Percentiles rank a stretch among this genome's conserved stretches.
These are phyloP conservation scores for Dothistroma septosporum DNA, from an alignment of 2,329 filamentous ascomycete genomes.

Conservation along the genomic window DNA sequence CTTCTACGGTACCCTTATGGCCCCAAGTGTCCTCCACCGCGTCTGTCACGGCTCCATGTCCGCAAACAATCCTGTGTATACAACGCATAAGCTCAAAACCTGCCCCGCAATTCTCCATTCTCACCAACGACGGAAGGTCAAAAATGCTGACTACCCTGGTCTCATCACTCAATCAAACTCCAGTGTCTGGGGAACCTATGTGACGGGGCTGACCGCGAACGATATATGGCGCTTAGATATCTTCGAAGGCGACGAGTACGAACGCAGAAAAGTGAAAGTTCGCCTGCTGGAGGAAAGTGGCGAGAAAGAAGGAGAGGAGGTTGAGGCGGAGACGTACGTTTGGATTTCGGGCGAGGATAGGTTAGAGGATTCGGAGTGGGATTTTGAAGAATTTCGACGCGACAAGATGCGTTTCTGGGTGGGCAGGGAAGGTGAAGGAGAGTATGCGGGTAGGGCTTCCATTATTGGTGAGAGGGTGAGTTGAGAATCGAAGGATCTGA, in stretches of 20 bases:
- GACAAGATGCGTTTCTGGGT: constrained; percentile 67
- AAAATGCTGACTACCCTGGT: constrained; percentile 71
- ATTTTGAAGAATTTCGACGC: constrained; percentile 74
- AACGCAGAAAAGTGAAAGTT: constrained; percentile 46
- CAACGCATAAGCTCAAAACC: constrained; percentile 54
- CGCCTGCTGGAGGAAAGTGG: constrained; percentile 20
- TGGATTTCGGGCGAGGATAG: constrained; percentile 43
- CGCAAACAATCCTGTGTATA: constrained; percentile 49
- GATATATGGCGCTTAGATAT: constrained; percentile 72
- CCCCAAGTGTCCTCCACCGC: constrained; percentile 77
- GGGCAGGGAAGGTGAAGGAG: constrained; percentile 45
- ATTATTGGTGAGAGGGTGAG: constrained; percentile 25
- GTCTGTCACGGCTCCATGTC: constrained; percentile 66
- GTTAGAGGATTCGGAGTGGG: constrained; percentile 77
- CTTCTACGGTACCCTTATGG: constrained; percentile 73
- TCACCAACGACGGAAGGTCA: constrained; percentile 68
- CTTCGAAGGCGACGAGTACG: constrained; percentile 78
- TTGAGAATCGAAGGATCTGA: background rate
- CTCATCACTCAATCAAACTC: constrained; percentile 52
- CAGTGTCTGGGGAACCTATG: constrained; percentile 69
- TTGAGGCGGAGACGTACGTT: constrained; percentile 50
- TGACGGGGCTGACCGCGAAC: constrained; percentile 70
- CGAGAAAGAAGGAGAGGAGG: constrained; percentile 38
- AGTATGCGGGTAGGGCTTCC: constrained; percentile 41
- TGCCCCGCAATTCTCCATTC: constrained; percentile 70